Conservation (phyloP, 1,139 yeast genomes). For the Candida sp. region DNA sequence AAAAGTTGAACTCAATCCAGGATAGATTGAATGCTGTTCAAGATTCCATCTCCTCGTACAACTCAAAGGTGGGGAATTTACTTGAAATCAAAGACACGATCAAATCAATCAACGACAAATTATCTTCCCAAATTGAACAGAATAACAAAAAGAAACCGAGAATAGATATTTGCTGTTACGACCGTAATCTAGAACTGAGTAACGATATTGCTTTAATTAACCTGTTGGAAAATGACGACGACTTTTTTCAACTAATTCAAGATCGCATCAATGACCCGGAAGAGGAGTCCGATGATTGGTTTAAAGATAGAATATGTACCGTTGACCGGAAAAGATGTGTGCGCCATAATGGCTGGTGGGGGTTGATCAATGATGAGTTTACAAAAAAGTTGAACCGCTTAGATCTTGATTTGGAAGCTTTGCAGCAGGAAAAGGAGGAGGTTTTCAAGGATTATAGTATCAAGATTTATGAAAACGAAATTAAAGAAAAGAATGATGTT, state of each 20-base stretch:
- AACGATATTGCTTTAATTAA: neutral
- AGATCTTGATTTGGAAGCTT: constrained; percentile 14
- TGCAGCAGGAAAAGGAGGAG: constrained; percentile 18
- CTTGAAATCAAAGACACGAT: constrained; percentile 31
- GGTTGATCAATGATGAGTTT: constrained; percentile 46
- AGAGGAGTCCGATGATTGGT: constrained; percentile 16
- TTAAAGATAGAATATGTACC: constrained; percentile 40
- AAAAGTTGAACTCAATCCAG: constrained; percentile 15
- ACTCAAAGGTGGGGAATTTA: constrained; percentile 19
- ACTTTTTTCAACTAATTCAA: constrained; percentile 4
- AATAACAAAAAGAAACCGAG: constrained; percentile 21
- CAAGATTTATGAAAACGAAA: constrained; percentile 22
- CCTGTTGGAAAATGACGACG: constrained; percentile 8
- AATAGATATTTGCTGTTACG: constrained; percentile 32
- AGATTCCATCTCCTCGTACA: constrained; percentile 14
- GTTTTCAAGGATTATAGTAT: constrained; percentile 34
- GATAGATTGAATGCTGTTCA: constrained; percentile 18
- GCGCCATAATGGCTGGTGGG: constrained; percentile 68
- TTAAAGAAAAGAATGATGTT: neutral
- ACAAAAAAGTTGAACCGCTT: constrained; percentile 27
- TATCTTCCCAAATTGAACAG: constrained; percentile 12
- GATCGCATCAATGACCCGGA: constrained; percentile 8
- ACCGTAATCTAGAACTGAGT: constrained; percentile 12
- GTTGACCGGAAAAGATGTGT: constrained; percentile 65
- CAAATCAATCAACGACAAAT: constrained; percentile 34